Percentiles rank a stretch among this genome's conserved stretches.
Conservation (phyloP, 352 stramenopile species). For the Pythium rishiriense region DNA sequence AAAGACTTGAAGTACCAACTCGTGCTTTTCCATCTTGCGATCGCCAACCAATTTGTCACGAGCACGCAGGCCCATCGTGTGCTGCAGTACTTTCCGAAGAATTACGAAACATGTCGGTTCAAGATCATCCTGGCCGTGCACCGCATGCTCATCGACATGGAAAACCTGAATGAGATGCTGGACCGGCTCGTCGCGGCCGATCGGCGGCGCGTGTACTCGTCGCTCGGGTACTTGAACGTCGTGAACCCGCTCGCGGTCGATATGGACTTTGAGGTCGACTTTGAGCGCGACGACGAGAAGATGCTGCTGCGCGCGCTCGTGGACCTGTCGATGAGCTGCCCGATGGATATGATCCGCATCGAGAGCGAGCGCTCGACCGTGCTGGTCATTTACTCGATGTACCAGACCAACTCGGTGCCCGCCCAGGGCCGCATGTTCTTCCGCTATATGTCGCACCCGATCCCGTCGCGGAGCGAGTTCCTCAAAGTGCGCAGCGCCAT, state of each 20-base stretch:
- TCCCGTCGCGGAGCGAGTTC: constrained; percentile 41
- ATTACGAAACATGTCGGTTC: constrained; percentile 54
- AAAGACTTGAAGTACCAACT: constrained; percentile 77
- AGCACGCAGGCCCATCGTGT: constrained; percentile 52
- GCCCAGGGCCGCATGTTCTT: constrained; percentile 54
- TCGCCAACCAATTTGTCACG: constrained; percentile 45
- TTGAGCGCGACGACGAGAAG: constrained; percentile 65
- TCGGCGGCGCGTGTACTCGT: constrained; percentile 40
- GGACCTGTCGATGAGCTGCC: constrained; percentile 59
- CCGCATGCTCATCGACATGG: constrained; percentile 64
- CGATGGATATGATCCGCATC: constrained; percentile 73
- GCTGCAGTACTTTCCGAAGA: constrained; percentile 75
- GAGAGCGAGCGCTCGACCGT: constrained; percentile 62
- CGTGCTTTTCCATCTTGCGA: constrained; percentile 62
- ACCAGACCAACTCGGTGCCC: constrained; percentile 68
- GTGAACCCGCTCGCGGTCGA: constrained; percentile 61
- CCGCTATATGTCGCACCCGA: constrained; percentile 57
- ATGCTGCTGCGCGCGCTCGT: constrained; percentile 61
- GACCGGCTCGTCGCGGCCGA: constrained; percentile 49
- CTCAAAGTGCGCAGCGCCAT: constrained; percentile 43
- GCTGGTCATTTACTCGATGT: constrained; percentile 78
- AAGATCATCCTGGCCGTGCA: constrained; percentile 57
- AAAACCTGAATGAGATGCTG: constrained; percentile 58
- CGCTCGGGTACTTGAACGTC: constrained; percentile 62
- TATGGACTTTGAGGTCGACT: constrained; percentile 75